A percentile compares a stretch with the other conserved stretches of the same genome.
Conservation (phyloP, 805 yeast species). For the Kregervanrija pseudodelftensis region DNA sequence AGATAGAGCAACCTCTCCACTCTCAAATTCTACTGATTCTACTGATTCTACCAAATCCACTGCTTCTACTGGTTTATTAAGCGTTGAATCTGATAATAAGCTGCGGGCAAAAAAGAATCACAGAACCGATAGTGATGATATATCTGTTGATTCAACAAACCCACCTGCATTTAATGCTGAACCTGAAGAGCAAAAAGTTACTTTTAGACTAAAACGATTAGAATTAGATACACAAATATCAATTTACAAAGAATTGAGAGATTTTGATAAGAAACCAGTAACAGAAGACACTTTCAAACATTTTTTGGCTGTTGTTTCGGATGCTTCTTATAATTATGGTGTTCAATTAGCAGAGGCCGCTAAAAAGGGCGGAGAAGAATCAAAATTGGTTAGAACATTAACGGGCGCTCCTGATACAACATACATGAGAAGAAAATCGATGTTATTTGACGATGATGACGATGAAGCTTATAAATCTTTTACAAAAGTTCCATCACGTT, state of each 20-base stretch:
- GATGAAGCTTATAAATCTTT: background rate
- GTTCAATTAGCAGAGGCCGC: slow-evolving; percentile 31
- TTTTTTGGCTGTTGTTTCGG: slow-evolving; percentile 23
- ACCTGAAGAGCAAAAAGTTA: slow-evolving; percentile 5
- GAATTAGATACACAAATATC: slow-evolving; percentile 20
- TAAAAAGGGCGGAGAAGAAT: slow-evolving; percentile 30
- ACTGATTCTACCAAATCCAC: background rate
- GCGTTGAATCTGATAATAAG: background rate
- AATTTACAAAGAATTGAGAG: slow-evolving; percentile 19
- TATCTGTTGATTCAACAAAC: slow-evolving; percentile 15
- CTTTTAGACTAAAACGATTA: slow-evolving; percentile 17
- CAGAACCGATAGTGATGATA: slow-evolving; percentile 8
- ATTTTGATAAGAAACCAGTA: slow-evolving; percentile 16
- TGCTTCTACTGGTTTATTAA: background rate
- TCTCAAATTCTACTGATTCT: background rate
- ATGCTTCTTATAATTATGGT: slow-evolving; percentile 28
- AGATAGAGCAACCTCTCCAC: background rate
- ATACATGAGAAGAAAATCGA: slow-evolving; percentile 21
- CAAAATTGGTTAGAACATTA: slow-evolving; percentile 33
- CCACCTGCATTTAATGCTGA: slow-evolving; percentile 10
- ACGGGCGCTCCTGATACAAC: slow-evolving; percentile 34
- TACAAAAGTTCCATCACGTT: background rate
- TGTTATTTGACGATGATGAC: slow-evolving; percentile 20
- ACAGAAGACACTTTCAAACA: slow-evolving; percentile 25
- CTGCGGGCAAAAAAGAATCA: background rate